A percentile compares a stretch with the other conserved stretches of the same genome.
Conservation (phyloP, 352 stramenopile species). For the Globisporangium apiculatum region DNA sequence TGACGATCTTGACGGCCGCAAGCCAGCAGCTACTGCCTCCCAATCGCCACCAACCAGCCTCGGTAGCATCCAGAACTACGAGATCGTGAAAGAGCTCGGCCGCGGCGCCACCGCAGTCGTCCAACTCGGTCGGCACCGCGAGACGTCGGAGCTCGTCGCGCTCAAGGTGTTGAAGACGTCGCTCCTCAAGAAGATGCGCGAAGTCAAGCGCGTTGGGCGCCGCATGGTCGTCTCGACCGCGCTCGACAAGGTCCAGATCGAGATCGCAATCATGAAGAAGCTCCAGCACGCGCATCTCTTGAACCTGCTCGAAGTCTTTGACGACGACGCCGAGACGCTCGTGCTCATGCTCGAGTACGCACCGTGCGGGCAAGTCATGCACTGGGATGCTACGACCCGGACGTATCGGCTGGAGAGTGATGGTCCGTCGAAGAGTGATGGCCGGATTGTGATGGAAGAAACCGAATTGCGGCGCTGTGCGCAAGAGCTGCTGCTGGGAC, state of each 20-base stretch:
- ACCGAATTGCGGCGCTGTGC: slow-evolving; percentile 52
- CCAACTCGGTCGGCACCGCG: slow-evolving; percentile 63
- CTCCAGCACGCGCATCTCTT: slow-evolving; percentile 70
- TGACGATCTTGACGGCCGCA: slow-evolving; percentile 7
- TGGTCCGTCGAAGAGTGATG: not conserved
- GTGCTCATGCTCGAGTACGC: slow-evolving; percentile 85
- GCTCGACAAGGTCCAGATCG: slow-evolving; percentile 81
- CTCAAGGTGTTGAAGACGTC: slow-evolving; percentile 86
- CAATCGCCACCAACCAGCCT: slow-evolving; percentile 2
- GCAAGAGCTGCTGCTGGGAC: slow-evolving; percentile 62
- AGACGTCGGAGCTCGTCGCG: slow-evolving; percentile 50
- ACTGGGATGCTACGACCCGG: slow-evolving; percentile 55
- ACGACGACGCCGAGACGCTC: slow-evolving; percentile 77
- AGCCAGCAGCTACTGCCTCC: not conserved
- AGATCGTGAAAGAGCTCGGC: slow-evolving; percentile 74
- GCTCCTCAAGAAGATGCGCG: slow-evolving; percentile 79
- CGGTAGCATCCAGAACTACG: slow-evolving; percentile 66
- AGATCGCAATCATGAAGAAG: slow-evolving; percentile 90
- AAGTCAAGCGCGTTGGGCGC: slow-evolving; percentile 74
- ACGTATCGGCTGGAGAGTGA: slow-evolving; percentile 38
- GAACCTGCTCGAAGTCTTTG: slow-evolving; percentile 76
- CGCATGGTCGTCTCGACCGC: slow-evolving; percentile 83
- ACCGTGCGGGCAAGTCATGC: slow-evolving; percentile 76
- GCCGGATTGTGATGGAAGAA: slow-evolving; percentile 31
- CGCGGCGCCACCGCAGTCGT: slow-evolving; percentile 72